A percentile compares a stretch with the other conserved stretches of the same genome.
Conservation (phyloP, 192 early-diverging fungal species). For the Dissophora globulifera region DNA sequence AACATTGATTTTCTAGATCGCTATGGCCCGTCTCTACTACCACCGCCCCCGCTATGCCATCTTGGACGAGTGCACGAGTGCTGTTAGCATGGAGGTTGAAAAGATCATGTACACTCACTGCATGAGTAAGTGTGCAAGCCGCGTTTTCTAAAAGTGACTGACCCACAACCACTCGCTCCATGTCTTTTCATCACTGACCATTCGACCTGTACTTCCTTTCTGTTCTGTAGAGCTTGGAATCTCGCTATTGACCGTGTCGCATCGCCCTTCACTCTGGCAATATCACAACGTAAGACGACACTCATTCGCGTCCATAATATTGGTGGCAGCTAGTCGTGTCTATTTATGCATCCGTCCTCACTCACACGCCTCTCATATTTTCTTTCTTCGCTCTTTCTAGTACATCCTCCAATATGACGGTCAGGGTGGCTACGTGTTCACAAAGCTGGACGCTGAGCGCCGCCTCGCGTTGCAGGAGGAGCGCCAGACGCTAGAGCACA, state of each 20-base stretch:
- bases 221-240: slow-evolving; percentile 73
- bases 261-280: slow-evolving; percentile 95
- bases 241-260: slow-evolving; percentile 93
- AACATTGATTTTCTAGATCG: slow-evolving; percentile 63
- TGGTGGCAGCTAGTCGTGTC: neutral
- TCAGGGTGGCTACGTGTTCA: slow-evolving; percentile 95
- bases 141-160: neutral
- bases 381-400: neutral
- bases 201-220: neutral
- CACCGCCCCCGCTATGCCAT: slow-evolving; percentile 95
- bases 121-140: slow-evolving; percentile 51
- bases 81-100: slow-evolving; percentile 97
- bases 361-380: too few relatives aligned
- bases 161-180: too few relatives aligned
- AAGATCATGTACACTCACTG: slow-evolving; percentile 89
- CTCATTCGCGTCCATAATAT: too few relatives aligned
- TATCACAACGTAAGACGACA: slow-evolving; percentile 92
- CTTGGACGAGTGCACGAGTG: slow-evolving; percentile 91
- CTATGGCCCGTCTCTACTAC: slow-evolving; percentile 97
- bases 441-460: slow-evolving; percentile 87
- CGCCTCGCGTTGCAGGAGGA: slow-evolving; percentile 91
- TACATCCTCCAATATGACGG: slow-evolving; percentile 95
- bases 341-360: too few relatives aligned
- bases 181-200: too few relatives aligned
- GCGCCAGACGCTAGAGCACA: slow-evolving; percentile 83